These are phyloP conservation scores for Parathielavia hyrcaniae DNA, from an alignment of 495 filamentous ascomycete genomes.

Conservation along the genomic window DNA sequence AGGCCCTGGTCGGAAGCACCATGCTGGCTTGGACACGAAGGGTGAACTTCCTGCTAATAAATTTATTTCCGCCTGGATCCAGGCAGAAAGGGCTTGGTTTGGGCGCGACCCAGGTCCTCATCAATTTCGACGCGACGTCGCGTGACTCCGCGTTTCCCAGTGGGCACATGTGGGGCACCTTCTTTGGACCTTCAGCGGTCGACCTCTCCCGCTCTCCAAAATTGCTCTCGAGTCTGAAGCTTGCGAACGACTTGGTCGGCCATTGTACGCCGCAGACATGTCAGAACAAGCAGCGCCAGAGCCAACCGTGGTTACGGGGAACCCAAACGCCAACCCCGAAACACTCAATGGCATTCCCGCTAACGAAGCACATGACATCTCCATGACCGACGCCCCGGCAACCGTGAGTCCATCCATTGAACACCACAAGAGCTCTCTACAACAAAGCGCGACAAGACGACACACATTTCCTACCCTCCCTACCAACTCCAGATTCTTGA, in stretches of 20 bases:
- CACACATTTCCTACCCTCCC: not conserved
- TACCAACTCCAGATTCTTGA: not conserved
- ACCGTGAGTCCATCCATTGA: slow-evolving; percentile 14
- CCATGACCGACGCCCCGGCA: slow-evolving; percentile 30
- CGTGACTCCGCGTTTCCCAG: slow-evolving; percentile 24
- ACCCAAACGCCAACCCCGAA: not conserved
- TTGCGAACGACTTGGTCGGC: not conserved
- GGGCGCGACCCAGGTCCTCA: not conserved
- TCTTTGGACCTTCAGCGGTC: too few species aligned
- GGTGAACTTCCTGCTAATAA: not conserved
- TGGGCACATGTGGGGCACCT: slow-evolving; percentile 1
- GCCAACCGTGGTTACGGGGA: not conserved
- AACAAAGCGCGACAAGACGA: not conserved
- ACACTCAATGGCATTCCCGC: slow-evolving; percentile 1
- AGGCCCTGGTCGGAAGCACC: not conserved
- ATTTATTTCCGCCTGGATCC: not conserved
- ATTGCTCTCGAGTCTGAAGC: not conserved
- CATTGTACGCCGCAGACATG: slow-evolving; percentile 8
- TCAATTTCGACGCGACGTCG: slow-evolving; percentile 19
- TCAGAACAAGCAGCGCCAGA: not conserved
- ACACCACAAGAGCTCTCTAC: not conserved
- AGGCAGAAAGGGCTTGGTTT: slow-evolving; percentile 10
- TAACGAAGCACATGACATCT: slow-evolving; percentile 19
- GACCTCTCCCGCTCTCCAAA: not conserved
- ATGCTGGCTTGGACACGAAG: not conserved